phyloP scores from a whole-genome alignment of 2,329 filamentous ascomycete genomes.

The Aphanoascus verrucosus region DNA sequence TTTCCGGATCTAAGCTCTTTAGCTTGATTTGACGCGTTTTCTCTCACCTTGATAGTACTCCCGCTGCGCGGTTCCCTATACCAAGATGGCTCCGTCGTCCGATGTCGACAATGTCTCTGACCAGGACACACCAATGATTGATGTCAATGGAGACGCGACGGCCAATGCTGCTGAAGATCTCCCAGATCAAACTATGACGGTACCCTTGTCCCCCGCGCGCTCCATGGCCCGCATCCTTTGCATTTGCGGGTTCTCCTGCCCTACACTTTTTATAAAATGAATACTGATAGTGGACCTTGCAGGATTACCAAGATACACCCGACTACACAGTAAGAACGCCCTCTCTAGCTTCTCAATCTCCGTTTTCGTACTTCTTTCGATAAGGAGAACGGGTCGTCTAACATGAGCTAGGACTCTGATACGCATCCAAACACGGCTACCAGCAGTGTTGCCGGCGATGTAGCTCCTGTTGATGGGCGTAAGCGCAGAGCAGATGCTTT shows the following conservation, averaged over 20 bases:
- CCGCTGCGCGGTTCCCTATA: conserved; percentile 4
- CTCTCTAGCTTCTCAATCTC: background rate
- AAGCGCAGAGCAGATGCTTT: conserved; percentile 79
- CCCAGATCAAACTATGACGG: conserved; percentile 32
- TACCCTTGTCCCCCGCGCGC: conserved; percentile 15
- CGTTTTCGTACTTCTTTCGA: background rate
- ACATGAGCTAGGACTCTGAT: conserved; percentile 46
- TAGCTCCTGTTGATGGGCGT: conserved; percentile 57
- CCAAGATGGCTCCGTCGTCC: conserved; percentile 33
- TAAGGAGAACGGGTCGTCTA: conserved; percentile 3
- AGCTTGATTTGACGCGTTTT: conserved; percentile 9
- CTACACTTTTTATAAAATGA: background rate
- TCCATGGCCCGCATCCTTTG: conserved; percentile 1
- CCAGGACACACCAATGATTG: conserved; percentile 39
- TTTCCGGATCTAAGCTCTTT: background rate
- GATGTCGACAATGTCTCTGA: conserved; percentile 34
- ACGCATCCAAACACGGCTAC: conserved; percentile 58
- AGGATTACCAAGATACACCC: conserved; percentile 49
- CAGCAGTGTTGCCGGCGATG: conserved; percentile 76
- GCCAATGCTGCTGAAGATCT: conserved; percentile 29
- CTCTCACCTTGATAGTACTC: background rate
- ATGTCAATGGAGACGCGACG: conserved; percentile 29
- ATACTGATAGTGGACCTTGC: conserved; percentile 7
- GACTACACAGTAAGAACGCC: conserved; percentile 47
- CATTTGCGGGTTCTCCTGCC: background rate